Base-by-base conservation (phyloP, 2,329 filamentous ascomycete genomes). In the Neobulgaria alba region DNA sequence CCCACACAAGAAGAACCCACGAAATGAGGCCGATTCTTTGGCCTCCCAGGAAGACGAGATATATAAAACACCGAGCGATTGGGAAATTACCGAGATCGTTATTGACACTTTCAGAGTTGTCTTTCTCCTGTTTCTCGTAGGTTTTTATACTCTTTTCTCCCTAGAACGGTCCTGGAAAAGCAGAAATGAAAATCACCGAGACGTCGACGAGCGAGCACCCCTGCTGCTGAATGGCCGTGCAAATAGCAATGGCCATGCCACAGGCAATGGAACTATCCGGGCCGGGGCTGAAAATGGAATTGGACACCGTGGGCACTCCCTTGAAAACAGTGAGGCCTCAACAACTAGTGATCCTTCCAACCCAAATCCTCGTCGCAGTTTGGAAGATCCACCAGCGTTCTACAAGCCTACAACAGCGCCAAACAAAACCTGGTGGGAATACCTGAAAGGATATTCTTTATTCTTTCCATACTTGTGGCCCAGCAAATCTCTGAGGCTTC, bases 391-490 rank as follows among this genome's bases (percentile, higher is more conserved):
- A 20, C 39, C 82, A 8, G 86, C 85, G 4, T 96, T 94, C 70
- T 93, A 93, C 61, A 82, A 90, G 52, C 89, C 89, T 2, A 82
- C 83, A 29, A 90, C 86, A 49, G 75, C 87, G 7, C 89, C 87
- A 2, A 84, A 85, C 52, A 87, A 85, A 52, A 92, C 81, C 38
- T 98, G 92, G 92, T 94, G 85, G 79, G 89, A 96, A 59, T 98
- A 98, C 61, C 68, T 95, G 46, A 80, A 82, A 49, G 88, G 90
- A 33, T 98, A 96, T 62, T 85, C 82, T 10, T 71, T 95, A 38
- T 95, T 98, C 64, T 93, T 96, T 60, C 90, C 89, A 0, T 98
- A 96, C 59, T 76, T 96, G 43, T 98, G 92, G 92, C 92, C 92
- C 1, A 83, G 80, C 55, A 90, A 90, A 57, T 80, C 86, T 37